Base-by-base conservation (phyloP, 2,329 filamentous ascomycete genomes). In the Mycocentrospora acerina region DNA sequence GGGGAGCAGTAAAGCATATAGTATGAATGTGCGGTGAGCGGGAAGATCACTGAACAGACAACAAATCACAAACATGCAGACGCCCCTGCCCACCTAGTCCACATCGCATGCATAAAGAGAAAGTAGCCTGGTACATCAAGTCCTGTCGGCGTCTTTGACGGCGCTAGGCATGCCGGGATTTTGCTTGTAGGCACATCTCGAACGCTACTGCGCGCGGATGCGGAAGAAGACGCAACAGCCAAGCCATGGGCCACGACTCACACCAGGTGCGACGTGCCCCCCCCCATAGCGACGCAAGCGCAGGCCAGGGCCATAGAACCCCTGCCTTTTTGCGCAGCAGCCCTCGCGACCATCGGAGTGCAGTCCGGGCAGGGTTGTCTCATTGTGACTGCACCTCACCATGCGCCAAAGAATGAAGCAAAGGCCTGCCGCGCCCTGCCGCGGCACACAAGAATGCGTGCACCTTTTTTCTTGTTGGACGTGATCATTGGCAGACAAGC, bases 11-110 rank as follows among this genome's bases (percentile, higher is more conserved):
- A 27, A 33, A 48, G 40, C 42, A 39, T 37, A 59, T 63, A 62
- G n/a, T 60, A 59, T 54, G 50, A 56, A 51, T 48, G 36, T 59
- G 51, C 60, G 60, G 59, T 66, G 62, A 55, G 49, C 48, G 43
- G 40, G 46, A 49, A 48, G 48, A 53, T 59, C 52, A 49, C 53
- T 47, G 49, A 44, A 41, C 40, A 48, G 43, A 43, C 50, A 58
- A 54, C 54, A 56, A 62, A 58, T 59, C 53, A 60, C 55, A 33
- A 40, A 36, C 42, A 45, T 43, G 49, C 47, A 48, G 42, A 24
- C 35, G 42, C 49, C 52, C 48, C 47, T 55, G 48, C 51, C 48
- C 36, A 44, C 44, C 40, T 46, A 44, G 48, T 30, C 44, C 44
- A n/a, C 46, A 50, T 53, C 47, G 55, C 51, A 55, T 55, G 57